Evolutionary conservation across 495 filamentous ascomycete genomes (phyloP).

Genomic region (Penicillium canariense): DNA sequence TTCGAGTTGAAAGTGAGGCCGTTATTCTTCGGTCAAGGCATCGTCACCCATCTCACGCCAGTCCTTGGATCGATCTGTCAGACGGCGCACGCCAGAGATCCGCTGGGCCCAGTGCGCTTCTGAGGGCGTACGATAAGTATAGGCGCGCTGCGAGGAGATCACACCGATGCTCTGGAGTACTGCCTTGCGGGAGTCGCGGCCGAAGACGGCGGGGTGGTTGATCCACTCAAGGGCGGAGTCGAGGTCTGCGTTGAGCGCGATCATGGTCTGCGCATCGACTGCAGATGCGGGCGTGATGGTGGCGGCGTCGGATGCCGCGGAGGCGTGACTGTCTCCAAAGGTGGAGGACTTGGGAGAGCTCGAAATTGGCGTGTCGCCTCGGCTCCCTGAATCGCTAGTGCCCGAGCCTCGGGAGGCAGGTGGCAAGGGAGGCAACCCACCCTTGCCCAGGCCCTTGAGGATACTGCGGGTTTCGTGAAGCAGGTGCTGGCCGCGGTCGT

Average conservation of each 20-base stretch:
- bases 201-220: conserved; percentile 92
- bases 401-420: conserved; percentile 39
- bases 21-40: conserved; percentile 76
- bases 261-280: conserved; percentile 75
- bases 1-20: background rate
- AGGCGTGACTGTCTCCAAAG: conserved; percentile 43
- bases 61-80: conserved; percentile 76
- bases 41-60: conserved; percentile 86
- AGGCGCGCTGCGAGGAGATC: conserved; percentile 89
- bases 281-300: conserved; percentile 66
- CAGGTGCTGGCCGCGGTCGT: conserved; percentile 89
- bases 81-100: conserved; percentile 69
- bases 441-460: conserved; percentile 92
- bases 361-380: conserved; percentile 38
- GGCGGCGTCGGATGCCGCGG: conserved; percentile 44
- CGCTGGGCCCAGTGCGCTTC: conserved; percentile 84
- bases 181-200: conserved; percentile 91
- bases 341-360: conserved; percentile 42
- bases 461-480: conserved; percentile 93
- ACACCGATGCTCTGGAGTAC: conserved; percentile 96
- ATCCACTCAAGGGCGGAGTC: conserved; percentile 98
- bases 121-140: conserved; percentile 85
- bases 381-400: conserved; percentile 39
- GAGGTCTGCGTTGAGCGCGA: conserved; percentile 86
- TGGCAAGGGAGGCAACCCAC: conserved; percentile 88